Evolutionary conservation across 2,329 filamentous ascomycete species (phyloP).

Genomic region (Talaromyces albobiverticillius): DNA sequence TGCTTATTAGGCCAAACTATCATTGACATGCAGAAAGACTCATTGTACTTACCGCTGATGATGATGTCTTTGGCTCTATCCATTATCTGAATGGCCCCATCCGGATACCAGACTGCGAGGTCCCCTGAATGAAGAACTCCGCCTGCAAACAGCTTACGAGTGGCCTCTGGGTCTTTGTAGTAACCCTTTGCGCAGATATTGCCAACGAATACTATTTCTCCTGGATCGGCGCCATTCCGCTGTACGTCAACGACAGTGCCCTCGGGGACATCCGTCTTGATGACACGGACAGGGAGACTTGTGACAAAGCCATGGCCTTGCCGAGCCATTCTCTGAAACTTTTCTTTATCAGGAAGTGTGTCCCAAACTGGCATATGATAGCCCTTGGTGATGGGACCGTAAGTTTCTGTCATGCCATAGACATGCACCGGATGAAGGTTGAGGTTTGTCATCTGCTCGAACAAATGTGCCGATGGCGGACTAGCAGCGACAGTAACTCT

Average conservation of each 20-base stretch:
- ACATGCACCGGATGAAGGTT: conserved; percentile 92
- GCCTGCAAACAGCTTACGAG: conserved; percentile 79
- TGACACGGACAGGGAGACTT: conserved; percentile 73
- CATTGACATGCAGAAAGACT: not conserved
- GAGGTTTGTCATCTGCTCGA: conserved; percentile 84
- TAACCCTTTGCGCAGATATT: conserved; percentile 94
- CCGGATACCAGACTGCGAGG: conserved; percentile 86
- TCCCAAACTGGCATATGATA: conserved; percentile 87
- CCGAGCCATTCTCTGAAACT: conserved; percentile 84
- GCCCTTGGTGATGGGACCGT: conserved; percentile 92
- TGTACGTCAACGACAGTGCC: conserved; percentile 65
- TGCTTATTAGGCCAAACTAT: not conserved
- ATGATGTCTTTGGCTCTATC: conserved; percentile 98
- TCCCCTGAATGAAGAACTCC: conserved; percentile 88
- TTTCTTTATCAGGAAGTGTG: conserved; percentile 67
- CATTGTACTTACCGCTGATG: conserved; percentile 69
- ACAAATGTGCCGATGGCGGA: conserved; percentile 84
- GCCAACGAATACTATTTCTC: conserved; percentile 80
- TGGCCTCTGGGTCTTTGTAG: conserved; percentile 84
- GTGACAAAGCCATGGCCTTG: conserved; percentile 92
- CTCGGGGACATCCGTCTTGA: conserved; percentile 72
- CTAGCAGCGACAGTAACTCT: conserved; percentile 89
- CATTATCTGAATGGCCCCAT: conserved; percentile 86
- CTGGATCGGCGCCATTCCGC: conserved; percentile 70
- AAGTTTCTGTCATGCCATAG: conserved; percentile 85